Conservation (phyloP, 257 asterid genomes). For the Eucommia ulmoides region DNA sequence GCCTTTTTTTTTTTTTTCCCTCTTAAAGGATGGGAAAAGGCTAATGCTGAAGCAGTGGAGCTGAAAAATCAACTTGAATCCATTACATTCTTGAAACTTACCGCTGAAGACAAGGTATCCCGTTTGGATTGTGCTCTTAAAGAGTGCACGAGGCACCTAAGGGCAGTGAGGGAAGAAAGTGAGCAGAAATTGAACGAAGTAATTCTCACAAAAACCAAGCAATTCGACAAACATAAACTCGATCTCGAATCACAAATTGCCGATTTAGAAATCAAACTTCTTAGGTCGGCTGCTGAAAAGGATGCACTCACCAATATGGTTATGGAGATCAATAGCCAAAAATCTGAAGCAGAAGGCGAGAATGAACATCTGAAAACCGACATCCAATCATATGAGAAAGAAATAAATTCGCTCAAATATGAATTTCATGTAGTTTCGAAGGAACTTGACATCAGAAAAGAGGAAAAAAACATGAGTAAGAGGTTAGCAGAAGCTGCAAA, state of each 20-base stretch:
- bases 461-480: conserved; percentile 87
- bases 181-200: conserved; percentile 65
- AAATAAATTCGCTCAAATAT: conserved; percentile 66
- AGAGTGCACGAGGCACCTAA: conserved; percentile 93
- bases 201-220: conserved; percentile 47
- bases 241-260: conserved; percentile 63
- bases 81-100: conserved; percentile 79
- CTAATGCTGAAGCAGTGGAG: conserved; percentile 88
- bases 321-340: conserved; percentile 68
- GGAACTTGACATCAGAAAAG: conserved; percentile 86
- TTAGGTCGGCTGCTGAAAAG: conserved; percentile 75
- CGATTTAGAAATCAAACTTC: conserved; percentile 61
- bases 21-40: conserved; percentile 96
- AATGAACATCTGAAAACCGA: conserved; percentile 53
- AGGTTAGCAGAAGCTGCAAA: conserved; percentile 92
- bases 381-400: conserved; percentile 63
- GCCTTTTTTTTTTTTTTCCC: too few species aligned
- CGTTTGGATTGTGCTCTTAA: conserved; percentile 93
- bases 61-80: conserved; percentile 84
- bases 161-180: conserved; percentile 79
- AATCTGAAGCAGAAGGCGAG: conserved; percentile 69
- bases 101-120: conserved; percentile 87
- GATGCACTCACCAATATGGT: conserved; percentile 76
- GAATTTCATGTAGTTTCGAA: conserved; percentile 72
- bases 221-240: conserved; percentile 62